Base-by-base conservation (phyloP, 163 green algal genomes). In the Scenedesmus sp. region DNA sequence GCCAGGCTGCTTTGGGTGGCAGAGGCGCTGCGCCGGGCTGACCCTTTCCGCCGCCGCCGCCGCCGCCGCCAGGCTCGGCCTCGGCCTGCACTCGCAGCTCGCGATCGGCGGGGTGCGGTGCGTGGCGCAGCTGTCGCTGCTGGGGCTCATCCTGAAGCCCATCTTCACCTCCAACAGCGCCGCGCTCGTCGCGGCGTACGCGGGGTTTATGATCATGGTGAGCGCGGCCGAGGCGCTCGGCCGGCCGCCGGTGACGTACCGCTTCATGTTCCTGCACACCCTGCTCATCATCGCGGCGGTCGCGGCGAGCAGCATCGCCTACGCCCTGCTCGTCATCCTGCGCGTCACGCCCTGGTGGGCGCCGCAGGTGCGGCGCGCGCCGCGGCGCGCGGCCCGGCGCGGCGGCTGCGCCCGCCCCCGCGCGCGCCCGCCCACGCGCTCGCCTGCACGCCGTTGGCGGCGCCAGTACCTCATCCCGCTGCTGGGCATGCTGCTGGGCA, bases 401-500 rank as follows among this genome's bases (percentile, higher is more conserved):
- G n/a, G n/a, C n/a, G n/a, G n/a, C n/a, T n/a, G n/a, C n/a, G n/a
- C n/a, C n/a, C n/a, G n/a, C n/a, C n/a, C n/a, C n/a, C n/a, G n/a
- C n/a, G n/a, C n/a, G n/a, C n/a, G n/a, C n/a, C n/a, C n/a, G n/a
- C n/a, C n/a, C n/a, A n/a, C n/a, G n/a, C n/a, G n/a, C n/a, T n/a
- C n/a, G n/a, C n/a, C n/a, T n/a, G n/a, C n/a, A n/a, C n/a, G n/a
- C n/a, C n/a, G n/a, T n/a, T n/a, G n/a, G 39, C 39, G 10, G 39
- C 48, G 92, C 0, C 92, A 96, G 80, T 97, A 95, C 80, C 70
- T 94, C 44, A 95, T 97, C 17, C 93, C 93, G 24, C 84, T 95
- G 22, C 66, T 92, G 67, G 92, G 93, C 56, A 96, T 97, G 93
- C 78, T 97, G 76, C 82, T 97, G 84, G 93, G 93, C 56, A 97